Conservation (phyloP, 2,329 filamentous ascomycete species). For the Metarhizium rileyi region DNA sequence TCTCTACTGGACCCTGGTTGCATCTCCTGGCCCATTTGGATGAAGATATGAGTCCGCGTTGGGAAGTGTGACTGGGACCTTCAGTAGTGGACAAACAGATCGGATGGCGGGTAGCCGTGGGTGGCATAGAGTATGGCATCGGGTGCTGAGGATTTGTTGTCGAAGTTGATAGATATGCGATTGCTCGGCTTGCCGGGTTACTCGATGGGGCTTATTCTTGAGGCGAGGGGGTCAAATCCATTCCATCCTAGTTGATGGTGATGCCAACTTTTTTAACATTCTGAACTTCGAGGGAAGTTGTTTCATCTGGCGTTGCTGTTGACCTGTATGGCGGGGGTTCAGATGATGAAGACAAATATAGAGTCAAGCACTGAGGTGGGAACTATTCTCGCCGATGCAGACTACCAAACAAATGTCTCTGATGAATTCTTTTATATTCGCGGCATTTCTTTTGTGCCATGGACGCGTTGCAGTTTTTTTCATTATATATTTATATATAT, state of each 20-base stretch:
- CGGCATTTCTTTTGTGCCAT: background rate
- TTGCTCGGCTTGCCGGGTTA: constrained; percentile 71
- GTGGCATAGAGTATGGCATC: constrained; percentile 32
- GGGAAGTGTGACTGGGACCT: constrained; percentile 12
- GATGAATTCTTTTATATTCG: constrained; percentile 9
- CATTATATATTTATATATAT: no score
- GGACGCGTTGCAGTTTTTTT: background rate
- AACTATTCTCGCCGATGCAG: constrained; percentile 20
- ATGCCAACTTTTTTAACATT: constrained; percentile 21
- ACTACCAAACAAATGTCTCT: constrained; percentile 21
- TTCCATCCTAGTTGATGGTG: constrained; percentile 6
- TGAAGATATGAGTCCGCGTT: constrained; percentile 78
- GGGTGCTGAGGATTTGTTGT: constrained; percentile 64
- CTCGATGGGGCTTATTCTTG: constrained; percentile 99
- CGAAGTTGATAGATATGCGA: constrained; percentile 98
- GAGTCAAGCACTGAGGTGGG: constrained; percentile 94
- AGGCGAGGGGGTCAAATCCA: constrained; percentile 64
- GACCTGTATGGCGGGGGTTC: constrained; percentile 39
- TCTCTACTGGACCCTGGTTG: constrained; percentile 21
- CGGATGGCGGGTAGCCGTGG: constrained; percentile 37
- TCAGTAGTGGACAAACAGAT: constrained; percentile 9
- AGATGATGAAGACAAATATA: constrained; percentile 88
- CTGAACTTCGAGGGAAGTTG: constrained; percentile 34
- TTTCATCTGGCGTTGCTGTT: constrained; percentile 15
- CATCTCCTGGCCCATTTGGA: constrained; percentile 48